Evolutionary conservation across 179 eudicot species (phyloP).

Genomic region (Beta lomatogona): DNA sequence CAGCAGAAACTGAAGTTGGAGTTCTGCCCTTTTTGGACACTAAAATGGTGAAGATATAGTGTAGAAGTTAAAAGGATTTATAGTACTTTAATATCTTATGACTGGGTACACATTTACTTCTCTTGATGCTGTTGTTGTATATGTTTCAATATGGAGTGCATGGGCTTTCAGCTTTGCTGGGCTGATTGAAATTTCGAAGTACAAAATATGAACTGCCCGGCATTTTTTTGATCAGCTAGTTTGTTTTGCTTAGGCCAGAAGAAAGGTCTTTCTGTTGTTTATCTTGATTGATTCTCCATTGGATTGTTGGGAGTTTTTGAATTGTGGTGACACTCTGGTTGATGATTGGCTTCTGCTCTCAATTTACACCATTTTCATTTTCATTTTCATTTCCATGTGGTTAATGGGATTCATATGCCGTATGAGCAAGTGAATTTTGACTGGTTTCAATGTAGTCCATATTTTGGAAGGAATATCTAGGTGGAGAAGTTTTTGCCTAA

Average conservation of each 20-base stretch:
- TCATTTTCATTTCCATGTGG: background rate
- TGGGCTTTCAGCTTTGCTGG: background rate
- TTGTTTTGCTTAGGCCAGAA: background rate
- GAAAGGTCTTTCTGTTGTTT: too few species aligned
- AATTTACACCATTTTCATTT: background rate
- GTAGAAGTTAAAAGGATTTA: background rate
- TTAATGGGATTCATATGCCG: background rate
- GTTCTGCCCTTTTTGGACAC: background rate
- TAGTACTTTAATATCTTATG: background rate
- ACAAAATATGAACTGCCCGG: background rate
- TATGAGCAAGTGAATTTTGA: background rate
- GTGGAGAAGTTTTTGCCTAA: background rate
- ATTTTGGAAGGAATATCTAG: background rate
- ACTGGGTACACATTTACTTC: background rate
- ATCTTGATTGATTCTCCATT: background rate
- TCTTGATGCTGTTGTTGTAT: background rate
- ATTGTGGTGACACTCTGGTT: background rate
- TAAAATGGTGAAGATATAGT: background rate
- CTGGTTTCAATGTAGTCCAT: constrained; percentile 1
- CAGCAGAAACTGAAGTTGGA: background rate
- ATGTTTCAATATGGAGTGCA: background rate
- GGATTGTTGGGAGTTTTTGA: background rate
- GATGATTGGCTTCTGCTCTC: background rate
- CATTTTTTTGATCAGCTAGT: background rate
- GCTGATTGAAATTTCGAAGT: background rate